Conservation (phyloP, 306 rosid genomes). For the Hippophae gyantsensis region DNA sequence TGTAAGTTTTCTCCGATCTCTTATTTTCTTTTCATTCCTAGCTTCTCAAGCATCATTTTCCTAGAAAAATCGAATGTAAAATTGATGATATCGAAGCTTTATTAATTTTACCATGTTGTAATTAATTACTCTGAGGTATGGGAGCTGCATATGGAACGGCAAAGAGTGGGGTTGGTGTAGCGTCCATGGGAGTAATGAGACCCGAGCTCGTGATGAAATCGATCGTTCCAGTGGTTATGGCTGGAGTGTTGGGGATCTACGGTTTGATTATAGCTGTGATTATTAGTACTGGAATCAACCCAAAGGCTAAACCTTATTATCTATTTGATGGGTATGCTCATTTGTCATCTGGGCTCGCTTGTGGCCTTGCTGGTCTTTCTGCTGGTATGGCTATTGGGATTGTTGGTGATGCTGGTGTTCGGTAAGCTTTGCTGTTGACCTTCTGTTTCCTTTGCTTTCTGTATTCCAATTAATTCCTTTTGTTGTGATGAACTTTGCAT, state of each 20-base stretch:
- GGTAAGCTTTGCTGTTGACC: conserved; percentile 23
- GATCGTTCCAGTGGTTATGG: conserved; percentile 78
- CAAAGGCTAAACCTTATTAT: conserved; percentile 66
- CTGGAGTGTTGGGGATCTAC: conserved; percentile 68
- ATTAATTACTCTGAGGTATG: conserved; percentile 39
- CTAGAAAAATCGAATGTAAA: background rate
- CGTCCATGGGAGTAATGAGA: conserved; percentile 79
- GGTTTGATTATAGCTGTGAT: conserved; percentile 70
- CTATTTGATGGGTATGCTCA: conserved; percentile 81
- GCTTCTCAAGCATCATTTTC: background rate
- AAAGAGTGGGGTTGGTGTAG: conserved; percentile 81
- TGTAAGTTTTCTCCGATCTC: conserved; percentile 23
- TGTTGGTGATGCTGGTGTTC: conserved; percentile 78
- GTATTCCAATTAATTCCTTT: background rate
- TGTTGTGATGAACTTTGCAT: too few relatives aligned
- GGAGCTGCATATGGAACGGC: conserved; percentile 74
- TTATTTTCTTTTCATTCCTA: background rate
- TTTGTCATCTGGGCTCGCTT: conserved; percentile 71
- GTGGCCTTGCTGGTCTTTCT: conserved; percentile 79
- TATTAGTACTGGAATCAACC: conserved; percentile 68
- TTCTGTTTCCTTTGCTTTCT: background rate
- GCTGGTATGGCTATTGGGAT: conserved; percentile 83
- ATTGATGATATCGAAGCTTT: background rate
- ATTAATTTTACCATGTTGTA: background rate
- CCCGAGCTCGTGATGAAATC: conserved; percentile 84